Evolutionary conservation across 306 rosid genomes (phyloP).

Genomic region (Glycine tomentella): DNA sequence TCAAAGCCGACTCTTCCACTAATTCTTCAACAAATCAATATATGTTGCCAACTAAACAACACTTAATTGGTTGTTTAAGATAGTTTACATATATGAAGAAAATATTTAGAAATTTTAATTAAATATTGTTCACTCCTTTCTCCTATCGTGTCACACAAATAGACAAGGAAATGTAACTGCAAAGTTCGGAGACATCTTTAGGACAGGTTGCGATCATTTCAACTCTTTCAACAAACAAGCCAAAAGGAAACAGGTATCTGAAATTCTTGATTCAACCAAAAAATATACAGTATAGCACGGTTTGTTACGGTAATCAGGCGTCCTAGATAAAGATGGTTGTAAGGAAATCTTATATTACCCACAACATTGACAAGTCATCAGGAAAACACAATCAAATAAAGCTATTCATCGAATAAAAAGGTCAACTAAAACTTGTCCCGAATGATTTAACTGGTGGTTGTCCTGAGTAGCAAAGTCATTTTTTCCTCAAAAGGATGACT

Average conservation of each 20-base stretch:
- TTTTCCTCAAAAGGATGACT: neutral
- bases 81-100: too few relatives aligned
- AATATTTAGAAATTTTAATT: too few relatives aligned
- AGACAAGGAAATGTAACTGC: neutral
- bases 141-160: neutral
- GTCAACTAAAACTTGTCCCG: too few relatives aligned
- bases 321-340: neutral
- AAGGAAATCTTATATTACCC: neutral
- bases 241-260: too few relatives aligned
- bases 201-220: neutral
- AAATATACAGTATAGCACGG: neutral
- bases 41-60: too few relatives aligned
- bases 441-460: too few relatives aligned
- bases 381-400: slow-evolving; percentile 15
- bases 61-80: too few relatives aligned
- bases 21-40: too few relatives aligned
- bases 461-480: too few relatives aligned
- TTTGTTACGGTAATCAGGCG: neutral
- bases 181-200: neutral
- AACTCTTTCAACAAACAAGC: too few relatives aligned
- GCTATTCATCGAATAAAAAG: neutral
- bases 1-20: too few relatives aligned
- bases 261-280: too few relatives aligned
- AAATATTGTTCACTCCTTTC: neutral
- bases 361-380: neutral